Base-by-base conservation (phyloP, 208 protist species). In the Trichomonas gallinae region DNA sequence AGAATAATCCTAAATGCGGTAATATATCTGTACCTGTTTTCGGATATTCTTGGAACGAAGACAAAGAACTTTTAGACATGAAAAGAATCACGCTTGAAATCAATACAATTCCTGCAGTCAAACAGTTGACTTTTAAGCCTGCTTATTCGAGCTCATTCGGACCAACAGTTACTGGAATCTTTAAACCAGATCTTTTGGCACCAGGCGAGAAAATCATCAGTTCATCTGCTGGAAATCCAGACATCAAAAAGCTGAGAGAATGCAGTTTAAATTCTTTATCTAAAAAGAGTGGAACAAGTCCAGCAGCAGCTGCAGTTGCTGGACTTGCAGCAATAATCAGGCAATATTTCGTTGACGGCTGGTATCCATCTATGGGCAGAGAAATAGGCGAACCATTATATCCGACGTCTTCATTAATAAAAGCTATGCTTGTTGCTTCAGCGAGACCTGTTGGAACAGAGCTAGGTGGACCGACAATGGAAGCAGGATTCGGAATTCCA, bases 211-310 rank as follows among this genome's bases (percentile, higher is more conserved):
- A 36, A 15, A 17, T 87, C 17, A 15, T 44, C 2, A 87, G 81
- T 42, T 13, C 34, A 13, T n/a, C n/a, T n/a, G n/a, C n/a, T n/a
- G n/a, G n/a, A n/a, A n/a, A n/a, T n/a, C n/a, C n/a, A n/a, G n/a
- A n/a, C n/a, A n/a, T n/a, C n/a, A n/a, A n/a, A n/a, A n/a, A n/a
- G n/a, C n/a, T n/a, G n/a, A n/a, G n/a, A n/a, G n/a, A n/a, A n/a
- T n/a, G n/a, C n/a, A n/a, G n/a, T n/a, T n/a, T n/a, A n/a, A n/a
- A n/a, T n/a, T n/a, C n/a, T n/a, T n/a, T n/a, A n/a, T n/a, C n/a
- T n/a, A n/a, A n/a, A 36, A 87, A 96, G 58, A 51, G n/a, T 1
- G 96, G 96, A 51, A 97, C 96, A 45, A 97, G 96, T 42, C 97
- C 97, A 96, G 6, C 96, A 40, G 97, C 96, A 23, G 96, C 96